Percentiles rank a stretch among this genome's conserved stretches.
Conservation (phyloP, 768 basidiomycete genomes). For the Termitomyces sp. region DNA sequence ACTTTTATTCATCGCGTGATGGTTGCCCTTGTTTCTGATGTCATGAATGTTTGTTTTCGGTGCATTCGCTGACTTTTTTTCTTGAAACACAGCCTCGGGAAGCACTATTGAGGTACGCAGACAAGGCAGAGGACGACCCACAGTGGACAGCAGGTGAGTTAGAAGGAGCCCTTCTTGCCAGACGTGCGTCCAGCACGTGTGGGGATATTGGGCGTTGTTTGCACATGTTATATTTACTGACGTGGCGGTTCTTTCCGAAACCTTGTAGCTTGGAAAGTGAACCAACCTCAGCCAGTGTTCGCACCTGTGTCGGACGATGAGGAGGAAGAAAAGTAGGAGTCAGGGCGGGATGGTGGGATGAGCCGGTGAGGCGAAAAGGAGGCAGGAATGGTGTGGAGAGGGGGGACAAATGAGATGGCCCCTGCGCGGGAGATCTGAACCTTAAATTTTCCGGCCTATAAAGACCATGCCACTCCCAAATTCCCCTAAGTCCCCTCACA, state of each 20-base stretch:
- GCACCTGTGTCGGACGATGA: constrained; percentile 57
- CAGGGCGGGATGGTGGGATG: constrained; percentile 3
- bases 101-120: constrained; percentile 91
- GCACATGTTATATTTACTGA: constrained; percentile 48
- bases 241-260: constrained; percentile 57
- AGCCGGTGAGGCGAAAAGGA: constrained; percentile 9
- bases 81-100: constrained; percentile 75
- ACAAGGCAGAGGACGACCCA: constrained; percentile 68
- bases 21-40: constrained; percentile 10
- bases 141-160: constrained; percentile 80
- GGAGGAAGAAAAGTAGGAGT: constrained; percentile 35
- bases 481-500: constrained; percentile 75
- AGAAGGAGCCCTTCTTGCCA: constrained; percentile 12
- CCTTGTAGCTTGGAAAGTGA: constrained; percentile 75
- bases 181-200: constrained; percentile 24
- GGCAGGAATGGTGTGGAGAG: constrained; percentile 14
- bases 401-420: constrained; percentile 41
- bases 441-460: constrained; percentile 79
- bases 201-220: constrained; percentile 26
- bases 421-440: constrained; percentile 80
- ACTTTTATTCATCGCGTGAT: constrained; percentile 15
- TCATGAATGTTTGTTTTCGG: constrained; percentile 3
- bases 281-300: constrained; percentile 86
- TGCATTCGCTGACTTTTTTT: constrained; percentile 15
- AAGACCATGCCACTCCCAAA: constrained; percentile 67